A percentile compares a stretch with the other conserved stretches of the same genome.
phyloP scores from a whole-genome alignment of 2,329 filamentous ascomycete species.

The Claviceps africana region DNA sequence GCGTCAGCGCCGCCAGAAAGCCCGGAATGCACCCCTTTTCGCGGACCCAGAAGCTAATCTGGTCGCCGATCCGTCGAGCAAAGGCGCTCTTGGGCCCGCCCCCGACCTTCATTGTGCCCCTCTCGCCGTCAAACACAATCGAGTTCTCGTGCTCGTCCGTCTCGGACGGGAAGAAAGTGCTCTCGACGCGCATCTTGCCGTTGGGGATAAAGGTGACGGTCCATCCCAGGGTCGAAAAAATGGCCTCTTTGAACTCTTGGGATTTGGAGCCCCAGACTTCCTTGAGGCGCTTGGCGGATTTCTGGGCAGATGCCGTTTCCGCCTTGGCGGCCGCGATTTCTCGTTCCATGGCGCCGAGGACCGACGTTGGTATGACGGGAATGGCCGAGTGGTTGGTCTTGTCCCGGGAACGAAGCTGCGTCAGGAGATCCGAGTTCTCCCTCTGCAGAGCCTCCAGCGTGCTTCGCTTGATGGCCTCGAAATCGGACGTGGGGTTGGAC shows the following conservation, averaged over 20 bases:
- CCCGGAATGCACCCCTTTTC: slow-evolving; percentile 88
- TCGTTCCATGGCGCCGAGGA: slow-evolving; percentile 60
- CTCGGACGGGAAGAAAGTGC: slow-evolving; percentile 61
- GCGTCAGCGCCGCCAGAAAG: slow-evolving; percentile 76
- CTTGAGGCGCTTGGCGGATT: slow-evolving; percentile 72
- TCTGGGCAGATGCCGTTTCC: slow-evolving; percentile 61
- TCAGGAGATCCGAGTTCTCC: slow-evolving; percentile 73
- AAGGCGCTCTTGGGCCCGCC: slow-evolving; percentile 81
- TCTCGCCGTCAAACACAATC: slow-evolving; percentile 80
- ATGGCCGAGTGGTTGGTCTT: slow-evolving; percentile 26
- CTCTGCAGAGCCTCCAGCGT: slow-evolving; percentile 64
- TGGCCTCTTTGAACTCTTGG: slow-evolving; percentile 87
- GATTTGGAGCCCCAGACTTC: slow-evolving; percentile 88
- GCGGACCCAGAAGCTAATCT: slow-evolving; percentile 92
- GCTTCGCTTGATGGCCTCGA: slow-evolving; percentile 68
- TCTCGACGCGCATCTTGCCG: slow-evolving; percentile 84
- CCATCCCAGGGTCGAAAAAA: slow-evolving; percentile 85
- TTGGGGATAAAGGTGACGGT: slow-evolving; percentile 95
- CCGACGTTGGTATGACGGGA: slow-evolving; percentile 59
- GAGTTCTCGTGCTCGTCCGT: slow-evolving; percentile 58
- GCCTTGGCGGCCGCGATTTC: slow-evolving; percentile 59
- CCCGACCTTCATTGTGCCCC: slow-evolving; percentile 94
- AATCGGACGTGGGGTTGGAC: slow-evolving; percentile 81
- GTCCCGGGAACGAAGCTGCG: slow-evolving; percentile 44
- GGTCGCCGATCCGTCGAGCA: slow-evolving; percentile 66